Evolutionary conservation across 2,329 filamentous ascomycete genomes (phyloP).

Genomic region (Verticillium tricorpus): DNA sequence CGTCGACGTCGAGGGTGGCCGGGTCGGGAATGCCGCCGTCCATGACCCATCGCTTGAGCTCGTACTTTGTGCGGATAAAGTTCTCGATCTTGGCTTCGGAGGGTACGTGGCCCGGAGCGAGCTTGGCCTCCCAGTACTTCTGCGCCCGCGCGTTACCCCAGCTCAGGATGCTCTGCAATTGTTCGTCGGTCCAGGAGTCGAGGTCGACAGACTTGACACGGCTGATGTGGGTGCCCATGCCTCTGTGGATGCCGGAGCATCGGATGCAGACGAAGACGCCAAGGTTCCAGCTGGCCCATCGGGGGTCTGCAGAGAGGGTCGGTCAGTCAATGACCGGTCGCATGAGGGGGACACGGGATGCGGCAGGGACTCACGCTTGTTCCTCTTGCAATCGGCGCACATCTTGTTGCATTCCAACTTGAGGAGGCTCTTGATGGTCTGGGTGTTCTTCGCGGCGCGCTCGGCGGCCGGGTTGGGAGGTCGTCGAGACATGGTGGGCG

Average conservation of each 20-base stretch:
- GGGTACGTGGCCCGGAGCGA: conserved; percentile 84
- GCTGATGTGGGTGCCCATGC: conserved; percentile 98
- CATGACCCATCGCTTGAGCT: conserved; percentile 99
- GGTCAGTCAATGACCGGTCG: background rate
- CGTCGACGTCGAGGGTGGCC: conserved; percentile 75
- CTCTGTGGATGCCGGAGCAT: conserved; percentile 96
- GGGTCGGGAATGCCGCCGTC: conserved; percentile 93
- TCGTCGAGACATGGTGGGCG: conserved; percentile 68
- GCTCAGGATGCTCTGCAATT: conserved; percentile 85
- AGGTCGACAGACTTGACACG: conserved; percentile 97
- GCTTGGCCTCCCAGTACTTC: conserved; percentile 97
- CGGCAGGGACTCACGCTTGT: conserved; percentile 71
- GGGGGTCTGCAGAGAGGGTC: conserved; percentile 60
- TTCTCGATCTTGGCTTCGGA: conserved; percentile 99
- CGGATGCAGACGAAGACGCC: conserved; percentile 97
- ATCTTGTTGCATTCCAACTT: conserved; percentile 95
- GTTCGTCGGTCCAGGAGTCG: conserved; percentile 97
- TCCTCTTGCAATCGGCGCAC: conserved; percentile 97
- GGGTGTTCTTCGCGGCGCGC: conserved; percentile 86
- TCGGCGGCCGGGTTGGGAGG: conserved; percentile 74
- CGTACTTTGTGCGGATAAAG: conserved; percentile 98
- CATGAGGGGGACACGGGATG: background rate
- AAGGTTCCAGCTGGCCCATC: conserved; percentile 99
- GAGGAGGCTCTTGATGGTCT: conserved; percentile 88
- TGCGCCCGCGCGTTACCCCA: conserved; percentile 97